Evolutionary conservation across 768 basidiomycete genomes (phyloP).

Genomic region (Leccinum boreale): DNA sequence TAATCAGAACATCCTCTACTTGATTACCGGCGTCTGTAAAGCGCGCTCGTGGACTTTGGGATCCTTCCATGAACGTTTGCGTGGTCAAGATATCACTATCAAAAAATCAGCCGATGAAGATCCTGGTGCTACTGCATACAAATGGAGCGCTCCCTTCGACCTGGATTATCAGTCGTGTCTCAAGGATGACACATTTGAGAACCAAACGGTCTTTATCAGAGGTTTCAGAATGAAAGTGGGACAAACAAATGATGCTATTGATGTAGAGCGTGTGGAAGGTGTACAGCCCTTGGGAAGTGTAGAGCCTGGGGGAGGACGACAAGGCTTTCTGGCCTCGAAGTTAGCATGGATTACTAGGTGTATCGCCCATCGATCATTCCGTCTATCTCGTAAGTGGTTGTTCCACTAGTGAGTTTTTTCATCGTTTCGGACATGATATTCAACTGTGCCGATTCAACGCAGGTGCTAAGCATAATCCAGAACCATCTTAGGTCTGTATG

Average conservation of each 20-base stretch:
- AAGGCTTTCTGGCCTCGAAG: neutral
- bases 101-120: neutral
- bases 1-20: neutral
- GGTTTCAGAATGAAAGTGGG: neutral
- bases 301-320: neutral
- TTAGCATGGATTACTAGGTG: rapidly evolving
- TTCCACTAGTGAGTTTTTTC: neutral
- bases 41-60: neutral
- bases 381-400: neutral
- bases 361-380: neutral
- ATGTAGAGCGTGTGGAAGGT: neutral
- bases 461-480: neutral
- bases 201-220: neutral
- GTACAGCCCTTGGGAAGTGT: neutral
- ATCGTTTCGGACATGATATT: neutral
- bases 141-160: neutral
- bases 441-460: neutral
- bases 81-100: neutral
- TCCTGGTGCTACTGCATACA: neutral
- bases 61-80: neutral
- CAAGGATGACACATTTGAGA: neutral
- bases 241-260: neutral
- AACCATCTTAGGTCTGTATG: neutral
- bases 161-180: neutral
- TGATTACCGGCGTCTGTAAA: neutral